Evolutionary conservation across 2,329 filamentous ascomycete genomes (phyloP), one percentile per base, ranked within the genome.

Genomic region (Xylariales sp.): DNA sequence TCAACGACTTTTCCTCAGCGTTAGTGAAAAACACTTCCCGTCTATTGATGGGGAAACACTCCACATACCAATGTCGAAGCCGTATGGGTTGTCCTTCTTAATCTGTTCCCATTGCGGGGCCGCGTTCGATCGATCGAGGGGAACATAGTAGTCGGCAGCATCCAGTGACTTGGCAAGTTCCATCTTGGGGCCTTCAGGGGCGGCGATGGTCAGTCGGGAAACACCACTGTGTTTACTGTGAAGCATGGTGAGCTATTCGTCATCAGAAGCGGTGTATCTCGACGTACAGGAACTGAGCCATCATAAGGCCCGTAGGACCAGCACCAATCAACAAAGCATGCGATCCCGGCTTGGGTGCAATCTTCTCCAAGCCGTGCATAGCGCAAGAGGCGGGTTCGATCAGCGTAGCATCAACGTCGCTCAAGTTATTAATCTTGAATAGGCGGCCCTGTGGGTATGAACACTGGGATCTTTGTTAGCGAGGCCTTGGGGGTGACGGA

Each of bases 301-400:
- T 78, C 77, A 83, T 82, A 41, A 92, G 83, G 67, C 90, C 90
- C 39, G 90, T 91, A 9, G 90, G 89, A 5, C 90, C 90, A 69
- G 87, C 87, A 65, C 88, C 88, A 73, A 91, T 89, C 80, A 91
- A 85, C 59, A 91, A 83, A 52, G 91, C 87, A 55, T 86, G 85
- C 32, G 87, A 90, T 36, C 89, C 88, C 68, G 91, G 84, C 75
- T 88, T 88, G 12, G 90, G 89, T 3, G 84, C 83, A 73, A 92
- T 92, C 81, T 90, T 89, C 77, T 91, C 89, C 30, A 91, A 81
- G 14, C 89, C 89, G 76, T 92, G 90, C 69, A 87, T 87, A n/a
- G 90, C 90, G 73, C 90, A 92, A 3, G 89, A 91, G 5, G 90
- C 89, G 12, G 90, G 89, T 78, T 92, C 90, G 55, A 92, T 84